These are phyloP conservation scores for Ramularia collo-cygni DNA, from an alignment of 2,329 filamentous ascomycete species.

Conservation along the genomic window DNA sequence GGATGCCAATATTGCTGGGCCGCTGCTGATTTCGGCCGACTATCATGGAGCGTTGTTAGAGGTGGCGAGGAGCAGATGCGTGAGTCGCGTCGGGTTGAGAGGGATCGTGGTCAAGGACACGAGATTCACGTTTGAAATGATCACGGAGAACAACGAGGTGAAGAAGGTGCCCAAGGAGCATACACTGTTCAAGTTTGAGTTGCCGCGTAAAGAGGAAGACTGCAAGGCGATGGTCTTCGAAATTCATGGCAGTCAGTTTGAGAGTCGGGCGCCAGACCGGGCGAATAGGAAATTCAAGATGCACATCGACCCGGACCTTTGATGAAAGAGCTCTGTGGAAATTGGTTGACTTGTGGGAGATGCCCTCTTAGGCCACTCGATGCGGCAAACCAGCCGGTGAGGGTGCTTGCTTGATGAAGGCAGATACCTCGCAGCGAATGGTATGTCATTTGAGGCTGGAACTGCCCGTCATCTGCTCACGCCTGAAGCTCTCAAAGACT, in stretches of 20 bases:
- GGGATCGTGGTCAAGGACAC: constrained; percentile 88
- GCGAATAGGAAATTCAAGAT: constrained; percentile 88
- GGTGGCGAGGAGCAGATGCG: constrained; percentile 75
- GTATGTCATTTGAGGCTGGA: no score
- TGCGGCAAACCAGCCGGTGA: no score
- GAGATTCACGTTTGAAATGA: constrained; percentile 76
- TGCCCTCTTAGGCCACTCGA: no score
- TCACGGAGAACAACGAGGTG: constrained; percentile 63
- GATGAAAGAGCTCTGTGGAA: constrained; percentile 31
- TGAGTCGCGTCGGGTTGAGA: constrained; percentile 70
- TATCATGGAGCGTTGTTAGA: constrained; percentile 81
- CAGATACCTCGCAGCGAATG: no score
- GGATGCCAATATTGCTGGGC: constrained; percentile 53
- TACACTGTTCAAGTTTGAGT: constrained; percentile 71
- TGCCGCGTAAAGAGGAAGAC: constrained; percentile 44
- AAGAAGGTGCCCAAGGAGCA: constrained; percentile 87
- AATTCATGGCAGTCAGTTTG: constrained; percentile 79
- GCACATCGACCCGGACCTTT: constrained; percentile 70
- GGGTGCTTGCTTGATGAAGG: no score
- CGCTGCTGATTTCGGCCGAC: constrained; percentile 77
- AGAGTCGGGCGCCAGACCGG: constrained; percentile 72
- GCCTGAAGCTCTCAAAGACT: no score
- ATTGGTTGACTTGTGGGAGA: no score
- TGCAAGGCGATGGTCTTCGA: constrained; percentile 64
- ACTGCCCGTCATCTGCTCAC: no score